Conservation (phyloP, 1,284 basidiomycete species). For the Thelephora terrestris region DNA sequence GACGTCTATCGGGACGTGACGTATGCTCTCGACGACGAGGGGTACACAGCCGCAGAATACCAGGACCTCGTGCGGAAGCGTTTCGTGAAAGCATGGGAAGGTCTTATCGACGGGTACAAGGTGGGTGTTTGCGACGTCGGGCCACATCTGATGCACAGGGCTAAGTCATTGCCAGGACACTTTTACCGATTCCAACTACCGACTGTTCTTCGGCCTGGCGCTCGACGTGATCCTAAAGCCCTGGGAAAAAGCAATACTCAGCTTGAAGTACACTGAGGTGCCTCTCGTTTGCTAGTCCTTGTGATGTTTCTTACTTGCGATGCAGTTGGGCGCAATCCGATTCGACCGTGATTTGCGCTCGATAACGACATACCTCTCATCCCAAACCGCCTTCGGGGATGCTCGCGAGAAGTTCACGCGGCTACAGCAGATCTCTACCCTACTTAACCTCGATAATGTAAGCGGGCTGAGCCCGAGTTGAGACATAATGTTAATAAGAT, state of each 20-base stretch:
- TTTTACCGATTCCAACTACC: slow-evolving; percentile 84
- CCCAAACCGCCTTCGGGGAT: slow-evolving; percentile 81
- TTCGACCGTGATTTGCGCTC: slow-evolving; percentile 91
- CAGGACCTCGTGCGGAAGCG: slow-evolving; percentile 81
- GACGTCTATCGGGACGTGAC: slow-evolving; percentile 87
- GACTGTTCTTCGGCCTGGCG: slow-evolving; percentile 73
- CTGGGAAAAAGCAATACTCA: slow-evolving; percentile 85
- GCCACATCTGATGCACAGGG: not conserved
- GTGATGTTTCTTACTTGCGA: slow-evolving; percentile 1
- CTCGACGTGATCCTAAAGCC: slow-evolving; percentile 84
- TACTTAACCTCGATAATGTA: slow-evolving; percentile 73
- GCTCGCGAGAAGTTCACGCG: slow-evolving; percentile 86
- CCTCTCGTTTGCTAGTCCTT: slow-evolving; percentile 9
- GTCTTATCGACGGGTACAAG: slow-evolving; percentile 76
- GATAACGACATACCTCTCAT: slow-evolving; percentile 73
- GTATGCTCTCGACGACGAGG: slow-evolving; percentile 85
- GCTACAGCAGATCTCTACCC: slow-evolving; percentile 87
- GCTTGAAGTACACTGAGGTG: slow-evolving; percentile 84
- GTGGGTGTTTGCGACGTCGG: slow-evolving; percentile 28
- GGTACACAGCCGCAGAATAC: slow-evolving; percentile 75
- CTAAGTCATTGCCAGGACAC: slow-evolving; percentile 41
- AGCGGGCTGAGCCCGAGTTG: slow-evolving; percentile 3
- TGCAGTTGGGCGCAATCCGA: slow-evolving; percentile 88
- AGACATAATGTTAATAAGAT: slow-evolving; percentile 4
- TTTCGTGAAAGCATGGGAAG: slow-evolving; percentile 83